Evolutionary conservation across 2,329 filamentous ascomycete species (phyloP).

Genomic region (Blastomyces parvus): DNA sequence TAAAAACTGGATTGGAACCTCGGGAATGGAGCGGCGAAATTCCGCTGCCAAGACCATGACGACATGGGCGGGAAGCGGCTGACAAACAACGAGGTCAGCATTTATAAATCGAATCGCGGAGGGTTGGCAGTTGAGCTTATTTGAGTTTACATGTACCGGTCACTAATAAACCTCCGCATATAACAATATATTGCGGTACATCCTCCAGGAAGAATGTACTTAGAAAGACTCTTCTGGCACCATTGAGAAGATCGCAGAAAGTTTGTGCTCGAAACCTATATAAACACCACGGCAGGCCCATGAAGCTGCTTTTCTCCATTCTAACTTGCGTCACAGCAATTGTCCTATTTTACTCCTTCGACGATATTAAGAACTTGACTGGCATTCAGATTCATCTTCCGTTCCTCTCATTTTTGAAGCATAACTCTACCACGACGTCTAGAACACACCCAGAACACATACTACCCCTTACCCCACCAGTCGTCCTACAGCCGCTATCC

Average conservation of each 20-base stretch:
- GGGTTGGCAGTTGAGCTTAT: too few relatives aligned
- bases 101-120: too few relatives aligned
- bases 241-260: slow-evolving; percentile 1
- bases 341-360: slow-evolving; percentile 20
- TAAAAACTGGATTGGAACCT: too few relatives aligned
- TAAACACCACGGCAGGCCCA: slow-evolving; percentile 21
- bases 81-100: not conserved
- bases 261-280: slow-evolving; percentile 20
- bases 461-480: slow-evolving; percentile 10
- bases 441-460: slow-evolving; percentile 5
- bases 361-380: slow-evolving; percentile 13
- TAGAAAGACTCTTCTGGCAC: slow-evolving; percentile 1
- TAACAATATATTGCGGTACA: not conserved
- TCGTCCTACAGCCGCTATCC: slow-evolving; percentile 1
- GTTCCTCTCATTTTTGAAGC: slow-evolving; percentile 16
- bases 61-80: not conserved
- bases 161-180: not conserved
- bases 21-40: not conserved
- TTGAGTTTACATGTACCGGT: not conserved
- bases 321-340: slow-evolving; percentile 31
- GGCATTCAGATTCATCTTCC: slow-evolving; percentile 16
- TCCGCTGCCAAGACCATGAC: not conserved
- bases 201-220: not conserved
- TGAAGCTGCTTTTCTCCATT: slow-evolving; percentile 31
- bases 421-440: slow-evolving; percentile 9